These are phyloP conservation scores for Scedosporium dehoogii DNA, from an alignment of 2,329 filamentous ascomycete species.

Conservation along the genomic window DNA sequence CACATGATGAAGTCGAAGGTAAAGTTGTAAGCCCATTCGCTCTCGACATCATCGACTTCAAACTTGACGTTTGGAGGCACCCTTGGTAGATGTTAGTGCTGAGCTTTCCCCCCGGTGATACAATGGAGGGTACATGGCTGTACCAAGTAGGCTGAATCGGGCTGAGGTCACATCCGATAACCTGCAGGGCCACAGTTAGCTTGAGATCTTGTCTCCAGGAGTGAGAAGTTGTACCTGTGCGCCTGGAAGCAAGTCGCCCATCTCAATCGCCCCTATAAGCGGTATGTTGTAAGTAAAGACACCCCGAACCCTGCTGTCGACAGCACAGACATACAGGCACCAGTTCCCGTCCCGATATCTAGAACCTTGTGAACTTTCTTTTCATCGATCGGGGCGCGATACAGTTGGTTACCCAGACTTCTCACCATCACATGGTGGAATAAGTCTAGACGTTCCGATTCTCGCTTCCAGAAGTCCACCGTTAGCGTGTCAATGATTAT, in stretches of 20 bases:
- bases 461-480: slow-evolving; percentile 14
- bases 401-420: slow-evolving; percentile 31
- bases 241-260: slow-evolving; percentile 14
- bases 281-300: not conserved
- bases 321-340: slow-evolving; percentile 11
- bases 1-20: slow-evolving; percentile 20
- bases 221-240: slow-evolving; percentile 7
- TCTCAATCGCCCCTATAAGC: slow-evolving; percentile 33
- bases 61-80: slow-evolving; percentile 16
- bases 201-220: not conserved
- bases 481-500: not conserved
- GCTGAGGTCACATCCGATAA: slow-evolving; percentile 17
- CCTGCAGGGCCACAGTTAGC: not conserved
- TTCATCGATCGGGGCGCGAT: slow-evolving; percentile 9
- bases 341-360: slow-evolving; percentile 17
- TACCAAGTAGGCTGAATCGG: slow-evolving; percentile 16
- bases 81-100: slow-evolving; percentile 6
- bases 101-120: not conserved
- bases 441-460: slow-evolving; percentile 43
- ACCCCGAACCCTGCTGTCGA: not conserved
- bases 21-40: slow-evolving; percentile 14
- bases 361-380: slow-evolving; percentile 13
- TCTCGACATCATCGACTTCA: slow-evolving; percentile 17
- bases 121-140: not conserved
- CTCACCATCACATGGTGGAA: slow-evolving; percentile 42